These are phyloP conservation scores for Brassica carinata DNA, from an alignment of 345 rosid species.

Conservation along the genomic window DNA sequence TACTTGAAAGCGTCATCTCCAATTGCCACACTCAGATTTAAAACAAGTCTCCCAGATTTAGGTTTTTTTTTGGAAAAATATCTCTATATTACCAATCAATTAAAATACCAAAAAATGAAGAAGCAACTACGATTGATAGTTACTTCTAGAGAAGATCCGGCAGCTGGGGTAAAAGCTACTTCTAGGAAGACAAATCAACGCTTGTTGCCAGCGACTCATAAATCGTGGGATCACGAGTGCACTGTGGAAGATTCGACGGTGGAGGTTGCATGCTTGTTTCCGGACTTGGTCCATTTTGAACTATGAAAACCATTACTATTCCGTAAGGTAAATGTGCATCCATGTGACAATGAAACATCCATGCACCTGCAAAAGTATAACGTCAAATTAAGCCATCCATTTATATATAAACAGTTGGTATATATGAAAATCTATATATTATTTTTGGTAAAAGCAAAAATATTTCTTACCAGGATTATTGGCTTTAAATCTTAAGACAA, in stretches of 20 bases:
- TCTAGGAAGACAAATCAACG: constrained; percentile 26
- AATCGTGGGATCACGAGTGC: constrained; percentile 13
- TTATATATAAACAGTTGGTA: background rate
- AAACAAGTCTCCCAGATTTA: background rate
- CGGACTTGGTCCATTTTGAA: constrained; percentile 28
- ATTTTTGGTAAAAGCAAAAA: background rate
- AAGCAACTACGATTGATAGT: background rate
- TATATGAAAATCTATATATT: background rate
- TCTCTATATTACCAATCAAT: background rate
- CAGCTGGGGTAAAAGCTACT: background rate
- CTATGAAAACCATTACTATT: constrained; percentile 30
- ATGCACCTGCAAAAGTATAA: constrained; percentile 8
- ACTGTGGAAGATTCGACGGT: constrained; percentile 22
- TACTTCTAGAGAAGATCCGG: background rate
- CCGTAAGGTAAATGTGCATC: constrained; percentile 32
- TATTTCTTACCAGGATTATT: constrained; percentile 68
- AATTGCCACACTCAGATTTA: background rate
- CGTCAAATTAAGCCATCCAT: background rate
- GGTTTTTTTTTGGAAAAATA: background rate
- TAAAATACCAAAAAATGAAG: background rate
- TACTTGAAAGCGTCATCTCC: background rate
- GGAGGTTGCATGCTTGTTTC: constrained; percentile 34
- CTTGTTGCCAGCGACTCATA: constrained; percentile 2
- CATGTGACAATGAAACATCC: constrained; percentile 39
- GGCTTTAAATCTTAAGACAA: constrained; percentile 70